Percentiles rank a stretch among this genome's conserved stretches.
phyloP scores from a whole-genome alignment of 1,284 basidiomycete genomes.

The Papiliotrema nemorosa region DNA sequence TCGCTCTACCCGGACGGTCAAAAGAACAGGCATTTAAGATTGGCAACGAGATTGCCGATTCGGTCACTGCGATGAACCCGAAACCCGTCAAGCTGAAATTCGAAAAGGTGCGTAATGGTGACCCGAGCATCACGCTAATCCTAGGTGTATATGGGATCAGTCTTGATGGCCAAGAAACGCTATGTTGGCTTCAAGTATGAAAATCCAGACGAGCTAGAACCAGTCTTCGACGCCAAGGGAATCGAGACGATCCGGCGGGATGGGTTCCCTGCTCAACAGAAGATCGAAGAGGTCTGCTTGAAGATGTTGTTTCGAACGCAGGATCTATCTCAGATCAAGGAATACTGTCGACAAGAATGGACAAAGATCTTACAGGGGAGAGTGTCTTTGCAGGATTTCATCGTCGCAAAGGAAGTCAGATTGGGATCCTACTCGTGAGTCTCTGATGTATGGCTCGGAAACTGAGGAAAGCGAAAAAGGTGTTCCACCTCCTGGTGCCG shows the following conservation, averaged over 20 bases:
- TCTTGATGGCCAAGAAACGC: slow-evolving; percentile 92
- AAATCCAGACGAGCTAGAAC: slow-evolving; percentile 68
- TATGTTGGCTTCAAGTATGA: slow-evolving; percentile 98
- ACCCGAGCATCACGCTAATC: slow-evolving; percentile 1
- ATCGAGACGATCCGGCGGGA: slow-evolving; percentile 95
- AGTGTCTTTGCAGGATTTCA: slow-evolving; percentile 82
- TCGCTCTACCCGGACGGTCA: slow-evolving; percentile 81
- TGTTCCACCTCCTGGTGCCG: slow-evolving; percentile 83
- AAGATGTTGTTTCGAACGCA: slow-evolving; percentile 89
- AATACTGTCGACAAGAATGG: slow-evolving; percentile 84
- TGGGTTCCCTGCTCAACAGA: slow-evolving; percentile 78
- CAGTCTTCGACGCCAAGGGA: slow-evolving; percentile 91
- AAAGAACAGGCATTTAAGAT: slow-evolving; percentile 91
- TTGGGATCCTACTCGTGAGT: slow-evolving; percentile 82
- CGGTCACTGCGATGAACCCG: slow-evolving; percentile 81
- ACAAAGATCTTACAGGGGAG: slow-evolving; percentile 74
- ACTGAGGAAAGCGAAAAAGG: slow-evolving; percentile 62
- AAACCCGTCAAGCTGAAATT: slow-evolving; percentile 93
- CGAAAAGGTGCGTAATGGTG: slow-evolving; percentile 68
- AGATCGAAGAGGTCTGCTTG: slow-evolving; percentile 80
- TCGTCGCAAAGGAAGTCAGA: slow-evolving; percentile 89
- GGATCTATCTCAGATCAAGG: slow-evolving; percentile 83
- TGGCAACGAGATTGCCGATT: slow-evolving; percentile 85
- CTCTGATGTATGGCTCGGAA: background rate
- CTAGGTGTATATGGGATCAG: slow-evolving; percentile 87